These are phyloP conservation scores for Chrysosporium keratinophilum DNA, from an alignment of 2,329 filamentous ascomycete genomes.

Conservation along the genomic window DNA sequence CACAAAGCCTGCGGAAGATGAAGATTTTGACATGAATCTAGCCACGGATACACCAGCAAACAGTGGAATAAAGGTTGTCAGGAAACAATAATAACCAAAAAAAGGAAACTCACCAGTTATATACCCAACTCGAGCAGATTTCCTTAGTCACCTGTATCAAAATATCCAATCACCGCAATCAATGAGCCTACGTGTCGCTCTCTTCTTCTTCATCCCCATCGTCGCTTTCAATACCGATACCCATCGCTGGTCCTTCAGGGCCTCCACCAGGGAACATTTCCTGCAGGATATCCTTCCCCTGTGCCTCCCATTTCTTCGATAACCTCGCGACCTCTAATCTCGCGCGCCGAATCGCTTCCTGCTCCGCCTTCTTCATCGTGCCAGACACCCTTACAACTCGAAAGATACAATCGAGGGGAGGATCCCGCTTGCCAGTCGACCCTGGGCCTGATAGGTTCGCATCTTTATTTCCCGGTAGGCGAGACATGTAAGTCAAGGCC, in stretches of 20 bases:
- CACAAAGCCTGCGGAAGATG: constrained; percentile 19
- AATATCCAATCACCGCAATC: constrained; percentile 7
- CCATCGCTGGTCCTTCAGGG: constrained; percentile 32
- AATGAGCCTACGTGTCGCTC: constrained; percentile 24
- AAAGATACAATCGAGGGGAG: constrained; percentile 55
- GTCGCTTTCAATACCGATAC: constrained; percentile 38
- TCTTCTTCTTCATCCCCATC: constrained; percentile 42
- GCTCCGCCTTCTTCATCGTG: constrained; percentile 83
- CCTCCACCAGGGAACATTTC: constrained; percentile 22
- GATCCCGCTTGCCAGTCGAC: neutral
- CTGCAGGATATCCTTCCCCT: constrained; percentile 33
- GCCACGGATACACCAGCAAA: constrained; percentile 41
- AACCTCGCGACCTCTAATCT: constrained; percentile 60
- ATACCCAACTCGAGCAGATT: neutral
- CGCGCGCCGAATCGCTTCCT: constrained; percentile 74
- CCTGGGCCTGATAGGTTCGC: neutral
- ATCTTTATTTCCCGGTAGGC: constrained; percentile 50
- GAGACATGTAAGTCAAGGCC: constrained; percentile 68
- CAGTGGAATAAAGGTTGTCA: constrained; percentile 61
- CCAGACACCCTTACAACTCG: constrained; percentile 80
- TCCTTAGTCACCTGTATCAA: constrained; percentile 7
- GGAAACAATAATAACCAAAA: constrained; percentile 37
- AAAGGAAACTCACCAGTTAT: neutral
- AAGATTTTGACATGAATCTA: constrained; percentile 26
- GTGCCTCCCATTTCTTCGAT: constrained; percentile 42